phyloP scores from a whole-genome alignment of 208 protist species.

The Leishmania lainsoni region DNA sequence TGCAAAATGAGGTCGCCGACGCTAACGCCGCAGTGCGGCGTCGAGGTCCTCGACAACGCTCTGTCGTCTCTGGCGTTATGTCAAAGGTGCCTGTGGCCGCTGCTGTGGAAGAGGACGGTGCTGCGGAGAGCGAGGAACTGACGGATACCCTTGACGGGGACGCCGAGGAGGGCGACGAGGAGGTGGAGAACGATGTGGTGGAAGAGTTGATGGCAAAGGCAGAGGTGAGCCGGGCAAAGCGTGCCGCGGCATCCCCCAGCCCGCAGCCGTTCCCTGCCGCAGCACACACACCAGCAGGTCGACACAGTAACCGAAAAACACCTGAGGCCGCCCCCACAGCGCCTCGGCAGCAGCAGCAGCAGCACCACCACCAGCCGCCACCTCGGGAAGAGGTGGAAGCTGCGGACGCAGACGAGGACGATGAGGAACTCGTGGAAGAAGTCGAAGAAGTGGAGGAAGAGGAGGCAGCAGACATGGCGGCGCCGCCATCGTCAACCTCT shows the following conservation, averaged over 20 bases:
- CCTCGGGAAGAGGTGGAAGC: not conserved
- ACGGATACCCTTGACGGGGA: slow-evolving; percentile 27
- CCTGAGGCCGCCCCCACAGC: slow-evolving; percentile 1
- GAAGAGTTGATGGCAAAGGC: slow-evolving; percentile 19
- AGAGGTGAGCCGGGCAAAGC: slow-evolving; percentile 6
- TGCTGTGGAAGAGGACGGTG: slow-evolving; percentile 12
- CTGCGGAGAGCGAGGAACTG: slow-evolving; percentile 39
- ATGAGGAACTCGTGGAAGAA: slow-evolving; percentile 31
- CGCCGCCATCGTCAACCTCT: not conserved
- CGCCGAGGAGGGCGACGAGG: slow-evolving; percentile 22
- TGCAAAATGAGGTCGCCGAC: not conserved
- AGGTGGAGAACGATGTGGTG: slow-evolving; percentile 28
- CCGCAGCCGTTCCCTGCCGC: not conserved
- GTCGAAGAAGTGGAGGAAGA: slow-evolving; percentile 43
- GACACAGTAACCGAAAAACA: not conserved
- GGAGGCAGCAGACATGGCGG: slow-evolving; percentile 10
- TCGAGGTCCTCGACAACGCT: slow-evolving; percentile 11
- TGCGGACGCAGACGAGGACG: slow-evolving; percentile 10
- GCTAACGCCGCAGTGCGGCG: slow-evolving; percentile 1
- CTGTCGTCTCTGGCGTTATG: not conserved
- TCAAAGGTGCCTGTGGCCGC: not conserved
- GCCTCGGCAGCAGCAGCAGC: slow-evolving; percentile 3
- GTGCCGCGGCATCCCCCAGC: not conserved
- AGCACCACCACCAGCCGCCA: not conserved
- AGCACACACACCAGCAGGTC: slow-evolving; percentile 5